Conservation (phyloP, 2,329 filamentous ascomycete species). For the Graphilbum fragrans region DNA sequence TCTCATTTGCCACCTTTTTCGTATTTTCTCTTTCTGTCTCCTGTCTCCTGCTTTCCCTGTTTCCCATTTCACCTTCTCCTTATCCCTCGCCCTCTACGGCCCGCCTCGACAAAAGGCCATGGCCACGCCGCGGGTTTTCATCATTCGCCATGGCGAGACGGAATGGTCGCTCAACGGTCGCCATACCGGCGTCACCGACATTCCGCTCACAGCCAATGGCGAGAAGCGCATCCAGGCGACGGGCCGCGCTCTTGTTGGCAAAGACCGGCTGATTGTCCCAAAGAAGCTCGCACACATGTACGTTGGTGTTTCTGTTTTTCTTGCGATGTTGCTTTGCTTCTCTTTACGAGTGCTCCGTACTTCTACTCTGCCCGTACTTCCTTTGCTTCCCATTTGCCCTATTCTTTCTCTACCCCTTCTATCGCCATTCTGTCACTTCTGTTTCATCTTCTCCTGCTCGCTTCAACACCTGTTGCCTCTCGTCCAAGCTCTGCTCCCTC, state of each 20-base stretch:
- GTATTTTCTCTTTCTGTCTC: not conserved
- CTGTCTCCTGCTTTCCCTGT: no score
- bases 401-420: no score
- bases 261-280: slow-evolving; percentile 75
- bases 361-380: not conserved
- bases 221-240: slow-evolving; percentile 66
- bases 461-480: not conserved
- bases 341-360: not conserved
- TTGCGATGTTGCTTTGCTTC: no score
- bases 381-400: no score
- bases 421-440: slow-evolving; percentile 5
- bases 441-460: not conserved
- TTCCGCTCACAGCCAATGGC: slow-evolving; percentile 71
- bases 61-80: not conserved
- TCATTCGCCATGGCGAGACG: slow-evolving; percentile 84
- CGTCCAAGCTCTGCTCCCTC: no score
- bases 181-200: slow-evolving; percentile 78
- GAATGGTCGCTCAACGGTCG: slow-evolving; percentile 84
- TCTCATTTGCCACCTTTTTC: no score
- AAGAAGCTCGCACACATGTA: slow-evolving; percentile 73
- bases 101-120: no score
- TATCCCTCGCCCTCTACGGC: not conserved
- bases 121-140: slow-evolving; percentile 60
- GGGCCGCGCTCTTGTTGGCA: slow-evolving; percentile 70
- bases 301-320: slow-evolving; percentile 17